Base-by-base conservation (phyloP, 2,329 filamentous ascomycete species). In the Ambrosiella cleistominuta region DNA sequence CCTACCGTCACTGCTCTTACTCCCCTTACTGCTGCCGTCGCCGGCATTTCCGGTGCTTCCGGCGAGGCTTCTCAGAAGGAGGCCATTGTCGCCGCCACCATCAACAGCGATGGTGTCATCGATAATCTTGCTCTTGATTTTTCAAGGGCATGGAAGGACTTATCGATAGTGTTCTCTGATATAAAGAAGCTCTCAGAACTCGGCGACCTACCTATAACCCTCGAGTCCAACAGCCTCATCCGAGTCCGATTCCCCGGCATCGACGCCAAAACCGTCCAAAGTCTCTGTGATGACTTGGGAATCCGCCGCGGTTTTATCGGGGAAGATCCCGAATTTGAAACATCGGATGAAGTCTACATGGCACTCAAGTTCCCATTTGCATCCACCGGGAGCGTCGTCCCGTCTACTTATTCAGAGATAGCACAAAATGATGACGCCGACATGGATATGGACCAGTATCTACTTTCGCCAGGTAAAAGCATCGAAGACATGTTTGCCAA, bases 231-330 rank as follows among this genome's bases (percentile, higher is more conserved):
- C 39, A 80, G 80, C 1, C 78, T 80, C 0, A 72, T 96, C 3
- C 82, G 89, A 39, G 82, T 97, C 1, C 84, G 89, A 37, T 97
- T 98, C 66, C 89, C 90, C 0, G 93, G 93, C 2, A 90, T 93
- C 62, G 91, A 97, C 65, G 82, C 82, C 0, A 80, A 83, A 13
- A 87, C 86, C 0, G 85, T 95, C 0, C 88, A 95, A 66, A 75
- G 77, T 2, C 76, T 98, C 0, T 96, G 90, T 67, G 81, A 88
- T 52, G 93, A 98, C 67, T 77, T 95, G 9, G 86, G 85, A n/a
- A 77, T 98, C 7, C 81, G 83, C 62, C 78, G 88, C 57, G 93
- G 93, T 1, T 72, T 86, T 3, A 79, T 97, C 3, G 73, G 78
- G 11, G 85, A 97, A 71, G 93, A 97, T 63, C 62, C 69, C 38